Evolutionary conservation across 306 rosid genomes (phyloP), one percentile per base, ranked within the genome.

Genomic region (Elaeagnus macrophylla): DNA sequence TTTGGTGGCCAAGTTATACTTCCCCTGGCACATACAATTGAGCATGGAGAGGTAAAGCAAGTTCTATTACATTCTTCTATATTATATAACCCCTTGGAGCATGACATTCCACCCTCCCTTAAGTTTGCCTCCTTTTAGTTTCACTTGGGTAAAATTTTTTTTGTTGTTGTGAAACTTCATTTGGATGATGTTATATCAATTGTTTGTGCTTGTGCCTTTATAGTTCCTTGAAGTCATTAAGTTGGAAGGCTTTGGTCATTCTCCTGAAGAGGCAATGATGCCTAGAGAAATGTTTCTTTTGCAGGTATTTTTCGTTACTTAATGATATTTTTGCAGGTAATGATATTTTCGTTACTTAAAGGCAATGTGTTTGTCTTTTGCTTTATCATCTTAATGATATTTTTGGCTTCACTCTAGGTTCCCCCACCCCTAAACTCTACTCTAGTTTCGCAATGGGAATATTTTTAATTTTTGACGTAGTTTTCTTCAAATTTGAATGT

Each of bases 1-100:
- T 90, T 77, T 54, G 95, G 95, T 54, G 86, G 95, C 72, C 97
- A 90, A 83, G 91, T 90, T 59, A 90, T 86, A 69, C 94, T 90
- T 51, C 97, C 97, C 32, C 74, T 90, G 48, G 97, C 97, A 12
- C 95, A 90, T 64, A 83, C 95, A 17, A 78, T 90, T 62, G 97
- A 90, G 76, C 95, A 90, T 60, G 97, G 86, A 75, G 97, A 90
- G 91, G 97, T 81, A 35, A 44, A 59, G 60, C 48, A 25, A 35
- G 12, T 12, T 61, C 39, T 25, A 16, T 35, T 11, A 11, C 13
- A 13, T 12, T 16, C 5, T n/a, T 13, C 10, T 52, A 7, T 11
- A n/a, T n/a, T 13, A 10, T 52, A 41, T 16, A 32, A 44, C 51
- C 37, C 46, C 20, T 3, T 50, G 3, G 32, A 25, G 32, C 4